Base-by-base conservation (phyloP, 306 rosid genomes). In the Calophaca sinica region DNA sequence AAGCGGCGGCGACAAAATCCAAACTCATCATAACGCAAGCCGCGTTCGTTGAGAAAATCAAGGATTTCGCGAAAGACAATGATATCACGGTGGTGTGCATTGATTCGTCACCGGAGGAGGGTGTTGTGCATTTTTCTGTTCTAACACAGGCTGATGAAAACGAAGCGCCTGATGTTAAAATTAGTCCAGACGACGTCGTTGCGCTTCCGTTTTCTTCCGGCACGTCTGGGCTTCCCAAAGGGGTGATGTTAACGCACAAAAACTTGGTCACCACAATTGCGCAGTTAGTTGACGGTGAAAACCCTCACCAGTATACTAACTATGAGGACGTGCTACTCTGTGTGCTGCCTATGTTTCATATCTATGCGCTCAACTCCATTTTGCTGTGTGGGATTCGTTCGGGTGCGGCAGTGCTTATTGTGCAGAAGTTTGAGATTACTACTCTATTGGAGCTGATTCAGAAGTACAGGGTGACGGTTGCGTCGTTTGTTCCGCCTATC, bases 121-220 rank as follows among this genome's bases (percentile, higher is more conserved):
- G 58, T 2, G 68, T 81, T 36, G 7, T 76, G 13, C 55, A 72
- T 75, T 87, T 85, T 51, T 78, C 89, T 0, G n/a, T 49, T 61
- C 29, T 89, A 5, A 74, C 78, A 4, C 20, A 72, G 9, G 78
- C 88, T 0, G 82, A 87, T 69, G 97, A 89, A 76, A 76, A 39
- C 0, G 82, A 83, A 1, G 75, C 57, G 9, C 94, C 97, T 0
- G 86, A 75, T 0, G 89, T 89, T 8, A 81, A 91, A 54, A 82
- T 93, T 28, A 72, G 9, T 20, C 86, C 93, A 0, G 86, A 90
- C 72, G 97, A 91, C 78, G 80, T 89, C 13, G 96, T 91, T 7
- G 98, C 97, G 32, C 66, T 93, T 4, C 97, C 96, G 0, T 93
- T 86, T 48, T 93, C 97, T 0, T 93, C 98, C 0, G 98, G 97